Evolutionary conservation across 345 rosid species (phyloP), one percentile per base, ranked within the genome.

Genomic region (Eucalyptus sp.): DNA sequence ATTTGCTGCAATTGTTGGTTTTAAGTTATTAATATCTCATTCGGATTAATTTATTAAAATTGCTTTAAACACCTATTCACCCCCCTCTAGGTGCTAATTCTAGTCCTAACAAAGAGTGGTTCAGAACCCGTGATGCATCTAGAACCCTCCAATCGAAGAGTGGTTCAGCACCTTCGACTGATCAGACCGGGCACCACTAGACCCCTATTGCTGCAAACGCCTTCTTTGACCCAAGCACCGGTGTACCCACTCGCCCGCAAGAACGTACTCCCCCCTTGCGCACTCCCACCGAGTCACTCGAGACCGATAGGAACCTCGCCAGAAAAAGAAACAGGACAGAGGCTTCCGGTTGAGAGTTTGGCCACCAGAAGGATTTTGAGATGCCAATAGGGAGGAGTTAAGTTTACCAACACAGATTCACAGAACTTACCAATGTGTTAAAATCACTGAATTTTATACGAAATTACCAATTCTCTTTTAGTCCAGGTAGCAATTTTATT

Each of bases 151-250:
- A 3, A 92, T 51, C 6, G 93, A 88, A 64, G 88, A 48, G 85
- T 90, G 92, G 7, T 49, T 68, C 87, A 92, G 48, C 86, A 91
- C 92, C 86, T 58, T 92, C 60, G 90, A 54, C 86, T 94, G 96
- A 81, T 92, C 94, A 43, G 95, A 92, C 96, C 95, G 94, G 14
- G 94, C 90, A 46, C 93, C 87, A 66, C 90, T 13, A 93, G 7
- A 25, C 94, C 92, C 86, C 3, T 44, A 11, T 86, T 88, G 27
- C 90, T 88, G n/a, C 71, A 87, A 37, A 33, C 8, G 29, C 17
- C 9, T 22, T 89, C 89, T 54, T 86, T 64, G 51, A 87, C 18
- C 71, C 49, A 16, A 8, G 50, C 46, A 84, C 60, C 64, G 48
- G 88, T 91, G 17, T 86, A 90, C 0, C 92, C 91, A 10, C 87